A percentile compares a stretch with the other conserved stretches of the same genome.
Evolutionary conservation across 106 monocot species (phyloP).

Genomic region (Hemerocallis citrina): DNA sequence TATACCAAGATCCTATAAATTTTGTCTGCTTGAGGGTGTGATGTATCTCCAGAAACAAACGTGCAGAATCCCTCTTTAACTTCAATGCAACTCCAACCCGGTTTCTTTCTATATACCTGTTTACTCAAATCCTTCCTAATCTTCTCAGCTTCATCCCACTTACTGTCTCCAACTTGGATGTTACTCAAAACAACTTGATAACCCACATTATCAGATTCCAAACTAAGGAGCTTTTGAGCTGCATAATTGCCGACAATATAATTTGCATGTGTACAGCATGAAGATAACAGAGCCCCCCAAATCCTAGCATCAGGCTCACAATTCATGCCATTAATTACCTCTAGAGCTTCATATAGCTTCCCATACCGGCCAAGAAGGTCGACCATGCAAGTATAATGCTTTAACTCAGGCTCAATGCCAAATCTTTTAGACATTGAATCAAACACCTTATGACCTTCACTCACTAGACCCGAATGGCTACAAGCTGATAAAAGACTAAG

Average conservation of each 20-base stretch:
- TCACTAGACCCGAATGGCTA: slow-evolving; percentile 42
- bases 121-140: slow-evolving; percentile 17
- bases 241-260: slow-evolving; percentile 13
- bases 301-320: slow-evolving; percentile 29
- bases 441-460: slow-evolving; percentile 33
- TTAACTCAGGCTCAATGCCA: slow-evolving; percentile 26
- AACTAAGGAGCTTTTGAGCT: slow-evolving; percentile 26
- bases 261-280: slow-evolving; percentile 28
- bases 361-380: slow-evolving; percentile 46
- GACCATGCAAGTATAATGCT: slow-evolving; percentile 60
- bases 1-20: slow-evolving; percentile 14
- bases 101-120: slow-evolving; percentile 11
- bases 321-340: slow-evolving; percentile 30
- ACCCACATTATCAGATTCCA: slow-evolving; percentile 37
- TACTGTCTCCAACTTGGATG: slow-evolving; percentile 11
- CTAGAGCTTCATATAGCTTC: slow-evolving; percentile 33
- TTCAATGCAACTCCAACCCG: slow-evolving; percentile 41
- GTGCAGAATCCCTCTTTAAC: slow-evolving; percentile 5
- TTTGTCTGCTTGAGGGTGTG: slow-evolving; percentile 2
- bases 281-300: slow-evolving; percentile 46
- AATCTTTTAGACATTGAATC: slow-evolving; percentile 25
- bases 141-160: slow-evolving; percentile 20
- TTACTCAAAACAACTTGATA: slow-evolving; percentile 36
- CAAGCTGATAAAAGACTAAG: slow-evolving; percentile 53
- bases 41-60: slow-evolving; percentile 25